A percentile compares a stretch with the other conserved stretches of the same genome.
These are phyloP conservation scores for Aspergillus floridensis DNA, from an alignment of 2,329 filamentous ascomycete genomes.

Conservation along the genomic window DNA sequence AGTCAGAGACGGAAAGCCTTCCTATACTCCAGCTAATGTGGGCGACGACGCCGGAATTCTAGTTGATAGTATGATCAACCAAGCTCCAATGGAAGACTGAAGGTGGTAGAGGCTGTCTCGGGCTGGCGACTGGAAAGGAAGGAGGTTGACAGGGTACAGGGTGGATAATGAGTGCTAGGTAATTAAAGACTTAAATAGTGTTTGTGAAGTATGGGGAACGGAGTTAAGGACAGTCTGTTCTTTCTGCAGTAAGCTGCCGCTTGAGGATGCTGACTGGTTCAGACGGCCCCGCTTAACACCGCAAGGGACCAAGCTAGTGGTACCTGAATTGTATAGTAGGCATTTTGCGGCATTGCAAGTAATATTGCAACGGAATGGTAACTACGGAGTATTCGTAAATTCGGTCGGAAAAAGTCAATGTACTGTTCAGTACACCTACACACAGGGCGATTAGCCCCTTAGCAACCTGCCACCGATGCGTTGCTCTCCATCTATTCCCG, in stretches of 20 bases:
- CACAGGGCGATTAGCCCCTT: too few species aligned
- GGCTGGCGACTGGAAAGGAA: constrained; percentile 1
- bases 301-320: constrained; percentile 21
- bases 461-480: too few species aligned
- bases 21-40: neutral
- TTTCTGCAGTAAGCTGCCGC: constrained; percentile 30
- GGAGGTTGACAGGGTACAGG: constrained; percentile 8
- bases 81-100: neutral
- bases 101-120: neutral
- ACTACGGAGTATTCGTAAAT: too few species aligned
- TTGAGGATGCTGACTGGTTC: constrained; percentile 29
- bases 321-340: neutral
- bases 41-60: neutral
- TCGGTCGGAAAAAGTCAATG: too few species aligned
- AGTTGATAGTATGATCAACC: neutral
- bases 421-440: too few species aligned
- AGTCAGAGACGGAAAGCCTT: neutral
- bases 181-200: constrained; percentile 5
- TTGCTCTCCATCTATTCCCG: too few species aligned
- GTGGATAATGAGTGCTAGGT: constrained; percentile 12
- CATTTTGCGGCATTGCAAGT: neutral
- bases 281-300: constrained; percentile 21
- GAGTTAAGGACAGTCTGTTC: constrained; percentile 45
- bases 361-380: neutral
- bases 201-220: constrained; percentile 14